Base-by-base conservation (phyloP, 495 filamentous ascomycete species). In the Neurospora sp. region DNA sequence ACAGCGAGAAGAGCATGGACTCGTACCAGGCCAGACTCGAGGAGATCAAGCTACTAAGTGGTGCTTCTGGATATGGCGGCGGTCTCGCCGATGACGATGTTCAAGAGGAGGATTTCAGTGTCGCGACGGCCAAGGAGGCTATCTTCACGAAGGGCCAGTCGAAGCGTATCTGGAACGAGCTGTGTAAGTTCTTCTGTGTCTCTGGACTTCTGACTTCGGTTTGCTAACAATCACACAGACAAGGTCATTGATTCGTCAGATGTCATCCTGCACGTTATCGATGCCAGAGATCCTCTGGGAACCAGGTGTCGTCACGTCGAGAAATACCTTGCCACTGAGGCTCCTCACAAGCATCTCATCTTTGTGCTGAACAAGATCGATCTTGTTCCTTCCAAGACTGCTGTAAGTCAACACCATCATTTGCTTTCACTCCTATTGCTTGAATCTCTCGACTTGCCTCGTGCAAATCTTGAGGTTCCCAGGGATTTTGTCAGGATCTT, bases 231-330 rank as follows among this genome's bases (percentile, higher is more conserved):
- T 16, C 14, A 11, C 11, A n/a, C n/a, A 78, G 75, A 86, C 79
- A 97, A 99, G 84, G 93, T 97, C 78, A 94, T 98, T 37, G 94
- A 97, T 82, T 95, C 93, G 9, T 95, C 93, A n/a, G 95, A 98
- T 80, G 94, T 98, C 35, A 89, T 98, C 39, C 91, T 98, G 39
- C 95, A 98, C 77, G 92, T 97, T n/a, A 82, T 98, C 5, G 95
- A 98, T 84, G 93, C 95, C 40, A 88, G 95, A 81, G 95, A 98
- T 83, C 95, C 95, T 16, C 82, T 94, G 6, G 94, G 95, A 18
- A 98, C 95, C 42, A 88, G 95, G 49, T 97, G 96, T 86, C 86
- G 92, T 23, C 93, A 91, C 79, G 90, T 97, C 49, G 96, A 98
- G 78, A 97, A 97, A 81, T 98, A 98, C 78, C 92, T 99, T 70